phyloP scores from a whole-genome alignment of 2,329 filamentous ascomycete species.

The Ceratocystiopsis minuta region DNA sequence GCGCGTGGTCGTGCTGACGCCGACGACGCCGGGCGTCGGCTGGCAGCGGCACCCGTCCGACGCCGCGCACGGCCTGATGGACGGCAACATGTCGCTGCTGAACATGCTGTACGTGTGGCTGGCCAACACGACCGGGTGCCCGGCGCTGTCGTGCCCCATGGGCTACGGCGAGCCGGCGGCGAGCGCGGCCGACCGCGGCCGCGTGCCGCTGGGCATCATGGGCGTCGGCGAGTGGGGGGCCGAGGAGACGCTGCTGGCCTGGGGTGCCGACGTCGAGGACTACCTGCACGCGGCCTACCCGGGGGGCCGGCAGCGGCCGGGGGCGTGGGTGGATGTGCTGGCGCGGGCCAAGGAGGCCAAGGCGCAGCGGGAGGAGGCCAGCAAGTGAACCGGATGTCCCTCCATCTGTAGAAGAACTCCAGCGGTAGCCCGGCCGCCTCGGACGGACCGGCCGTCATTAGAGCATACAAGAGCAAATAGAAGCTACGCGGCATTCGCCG shows the following conservation, averaged over 20 bases:
- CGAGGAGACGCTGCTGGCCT: conserved; percentile 44
- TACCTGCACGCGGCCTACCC: conserved; percentile 29
- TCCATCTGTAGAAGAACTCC: too few species aligned
- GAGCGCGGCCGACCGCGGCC: conserved; percentile 33
- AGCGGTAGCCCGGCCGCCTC: too few species aligned
- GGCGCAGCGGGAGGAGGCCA: too few species aligned
- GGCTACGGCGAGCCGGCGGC: conserved; percentile 42
- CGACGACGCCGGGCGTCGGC: conserved; percentile 57
- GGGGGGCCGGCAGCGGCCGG: conserved; percentile 31
- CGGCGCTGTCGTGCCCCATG: conserved; percentile 55
- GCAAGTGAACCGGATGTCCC: too few species aligned
- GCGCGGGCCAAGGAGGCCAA: conserved; percentile 15
- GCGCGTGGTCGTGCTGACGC: conserved; percentile 60
- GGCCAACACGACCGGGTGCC: conserved; percentile 66
- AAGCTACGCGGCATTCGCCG: too few species aligned
- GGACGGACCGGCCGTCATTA: too few species aligned
- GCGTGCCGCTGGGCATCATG: conserved; percentile 42
- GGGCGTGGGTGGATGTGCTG: conserved; percentile 41
- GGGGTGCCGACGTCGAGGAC: conserved; percentile 37
- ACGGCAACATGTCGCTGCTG: conserved; percentile 53
- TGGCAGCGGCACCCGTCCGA: conserved; percentile 47
- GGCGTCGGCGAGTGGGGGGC: conserved; percentile 49
- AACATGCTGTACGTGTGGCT: conserved; percentile 79
- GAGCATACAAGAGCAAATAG: too few species aligned
- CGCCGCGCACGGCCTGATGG: conserved; percentile 51